A percentile compares a stretch with the other conserved stretches of the same genome.
Conservation (phyloP, 768 basidiomycete genomes). For the Agrocybe chaxingu region DNA sequence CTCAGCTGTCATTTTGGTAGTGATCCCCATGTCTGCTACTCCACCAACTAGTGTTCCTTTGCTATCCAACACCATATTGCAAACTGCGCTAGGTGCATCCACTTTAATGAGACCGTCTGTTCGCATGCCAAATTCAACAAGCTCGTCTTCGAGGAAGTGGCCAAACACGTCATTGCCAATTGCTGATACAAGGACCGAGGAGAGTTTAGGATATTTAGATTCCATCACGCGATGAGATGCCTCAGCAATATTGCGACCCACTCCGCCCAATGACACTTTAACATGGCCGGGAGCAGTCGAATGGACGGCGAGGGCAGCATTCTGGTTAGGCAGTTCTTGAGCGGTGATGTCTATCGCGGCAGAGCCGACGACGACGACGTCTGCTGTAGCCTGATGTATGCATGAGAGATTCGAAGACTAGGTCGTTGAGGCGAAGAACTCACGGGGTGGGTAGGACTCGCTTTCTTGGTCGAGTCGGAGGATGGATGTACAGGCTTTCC, state of each 20-base stretch:
- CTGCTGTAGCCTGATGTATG: conserved; percentile 29
- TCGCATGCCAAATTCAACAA: conserved; percentile 66
- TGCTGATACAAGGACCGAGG: conserved; percentile 67
- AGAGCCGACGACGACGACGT: conserved; percentile 75
- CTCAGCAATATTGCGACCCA: conserved; percentile 94
- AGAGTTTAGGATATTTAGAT: conserved; percentile 27
- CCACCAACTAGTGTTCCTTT: conserved; percentile 76
- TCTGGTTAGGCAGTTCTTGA: conserved; percentile 29
- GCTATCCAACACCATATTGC: conserved; percentile 79
- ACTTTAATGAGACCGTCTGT: conserved; percentile 63
- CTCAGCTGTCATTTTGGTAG: conserved; percentile 42
- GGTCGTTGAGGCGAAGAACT: background rate
- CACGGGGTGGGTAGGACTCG: background rate
- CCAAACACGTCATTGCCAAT: conserved; percentile 81
- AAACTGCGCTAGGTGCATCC: conserved; percentile 66
- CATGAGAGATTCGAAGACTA: background rate
- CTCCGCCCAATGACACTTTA: conserved; percentile 76
- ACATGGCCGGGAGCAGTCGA: conserved; percentile 84
- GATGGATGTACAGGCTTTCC: no score
- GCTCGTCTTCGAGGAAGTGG: conserved; percentile 55
- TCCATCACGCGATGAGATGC: conserved; percentile 69
- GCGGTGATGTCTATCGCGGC: conserved; percentile 90
- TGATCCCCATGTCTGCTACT: conserved; percentile 87
- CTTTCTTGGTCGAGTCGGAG: background rate
- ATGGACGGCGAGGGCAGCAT: conserved; percentile 36